Evolutionary conservation across 306 rosid species (phyloP), one percentile per base, ranked within the genome.

Genomic region (Macrotyloma uniflorum): DNA sequence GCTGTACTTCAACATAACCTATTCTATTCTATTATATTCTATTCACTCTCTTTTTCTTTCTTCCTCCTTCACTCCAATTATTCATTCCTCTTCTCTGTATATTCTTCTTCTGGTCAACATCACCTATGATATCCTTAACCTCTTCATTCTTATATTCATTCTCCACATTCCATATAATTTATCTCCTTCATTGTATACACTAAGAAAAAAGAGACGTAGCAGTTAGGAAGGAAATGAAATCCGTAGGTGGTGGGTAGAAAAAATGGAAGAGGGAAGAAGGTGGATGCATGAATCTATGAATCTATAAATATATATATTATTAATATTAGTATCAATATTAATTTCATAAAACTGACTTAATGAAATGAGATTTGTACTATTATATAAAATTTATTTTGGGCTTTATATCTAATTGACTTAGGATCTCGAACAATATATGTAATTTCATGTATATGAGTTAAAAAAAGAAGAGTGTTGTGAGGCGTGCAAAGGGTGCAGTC

Each of bases 271-370:
- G 8, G 28, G 15, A 6, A 38, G 4, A 1, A 14, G 80, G 26
- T 13, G 30, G 74, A 69, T 66, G 67, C 81, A 77, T 66, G 81
- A 77, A 77, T 36, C 63, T 64, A 49, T 33, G 1, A 33, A 5
- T 42, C 14, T 64, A 5, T 26, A n/a, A n/a, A n/a, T n/a, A n/a
- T n/a, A n/a, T n/a, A n/a, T n/a, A n/a, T n/a, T n/a, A n/a, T n/a
- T n/a, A n/a, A n/a, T n/a, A n/a, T n/a, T n/a, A n/a, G n/a, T n/a
- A n/a, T n/a, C n/a, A n/a, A n/a, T n/a, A n/a, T n/a, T n/a, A n/a
- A n/a, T n/a, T n/a, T n/a, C n/a, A n/a, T n/a, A n/a, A n/a, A n/a
- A n/a, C n/a, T n/a, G n/a, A n/a, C n/a, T n/a, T n/a, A n/a, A n/a
- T n/a, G n/a, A n/a, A n/a, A n/a, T n/a, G n/a, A n/a, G n/a, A n/a